These are phyloP conservation scores for Gyromitra esculenta DNA, from an alignment of 2,329 filamentous ascomycete species.

Conservation along the genomic window DNA sequence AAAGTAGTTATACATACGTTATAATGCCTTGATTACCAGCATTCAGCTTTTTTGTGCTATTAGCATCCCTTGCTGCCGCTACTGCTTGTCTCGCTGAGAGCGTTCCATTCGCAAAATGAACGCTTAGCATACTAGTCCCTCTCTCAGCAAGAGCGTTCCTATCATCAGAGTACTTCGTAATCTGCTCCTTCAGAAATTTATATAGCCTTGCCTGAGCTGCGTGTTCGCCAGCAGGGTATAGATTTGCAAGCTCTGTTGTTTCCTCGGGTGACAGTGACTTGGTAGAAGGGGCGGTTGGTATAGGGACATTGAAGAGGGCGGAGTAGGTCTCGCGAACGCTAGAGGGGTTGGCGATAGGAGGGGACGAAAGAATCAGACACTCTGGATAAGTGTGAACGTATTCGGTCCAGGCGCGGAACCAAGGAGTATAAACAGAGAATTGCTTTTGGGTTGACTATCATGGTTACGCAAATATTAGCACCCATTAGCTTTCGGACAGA, in stretches of 20 bases:
- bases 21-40: constrained; percentile 36
- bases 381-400: constrained; percentile 76
- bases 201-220: constrained; percentile 72
- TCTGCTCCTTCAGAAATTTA: constrained; percentile 74
- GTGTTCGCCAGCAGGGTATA: constrained; percentile 75
- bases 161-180: constrained; percentile 69
- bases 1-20: constrained; percentile 38
- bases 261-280: constrained; percentile 59
- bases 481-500: constrained; percentile 3
- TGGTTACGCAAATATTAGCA: constrained; percentile 19
- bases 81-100: constrained; percentile 70
- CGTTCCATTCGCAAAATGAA: constrained; percentile 76
- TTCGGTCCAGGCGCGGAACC: constrained; percentile 79
- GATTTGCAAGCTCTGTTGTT: constrained; percentile 58
- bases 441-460: constrained; percentile 73
- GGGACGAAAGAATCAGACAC: constrained; percentile 70
- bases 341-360: constrained; percentile 68
- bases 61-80: constrained; percentile 37
- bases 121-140: constrained; percentile 75
- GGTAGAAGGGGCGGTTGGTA: constrained; percentile 58
- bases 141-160: constrained; percentile 73
- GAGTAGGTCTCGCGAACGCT: constrained; percentile 60
- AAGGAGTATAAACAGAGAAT: constrained; percentile 85
- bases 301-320: constrained; percentile 57
- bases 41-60: constrained; percentile 28